phyloP scores from a whole-genome alignment of 768 basidiomycete species.

The Lactarius vividus region DNA sequence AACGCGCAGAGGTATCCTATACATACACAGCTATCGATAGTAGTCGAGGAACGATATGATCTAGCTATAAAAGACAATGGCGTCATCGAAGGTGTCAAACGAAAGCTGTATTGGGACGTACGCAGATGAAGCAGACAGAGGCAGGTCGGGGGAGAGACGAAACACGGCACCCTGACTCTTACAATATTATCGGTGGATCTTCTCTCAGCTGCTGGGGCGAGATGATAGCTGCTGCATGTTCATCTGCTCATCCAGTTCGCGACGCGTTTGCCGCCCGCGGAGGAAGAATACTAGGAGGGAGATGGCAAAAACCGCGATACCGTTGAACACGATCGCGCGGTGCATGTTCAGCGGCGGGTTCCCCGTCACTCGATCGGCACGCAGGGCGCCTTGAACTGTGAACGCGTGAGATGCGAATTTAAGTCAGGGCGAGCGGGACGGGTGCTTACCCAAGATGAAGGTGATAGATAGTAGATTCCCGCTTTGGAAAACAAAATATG shows the following conservation, averaged over 20 bases:
- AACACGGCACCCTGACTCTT: too few species aligned
- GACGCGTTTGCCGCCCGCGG: constrained; percentile 59
- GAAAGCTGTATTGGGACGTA: background rate
- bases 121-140: background rate
- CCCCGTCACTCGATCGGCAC: constrained; percentile 51
- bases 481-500: background rate
- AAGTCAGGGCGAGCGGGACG: constrained; percentile 3
- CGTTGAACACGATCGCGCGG: constrained; percentile 65
- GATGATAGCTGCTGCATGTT: constrained; percentile 12
- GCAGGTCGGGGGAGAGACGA: too few species aligned
- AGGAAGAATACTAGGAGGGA: constrained; percentile 48
- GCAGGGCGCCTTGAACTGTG: constrained; percentile 54
- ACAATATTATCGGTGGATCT: background rate
- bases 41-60: background rate
- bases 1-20: too few species aligned
- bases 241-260: constrained; percentile 60
- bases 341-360: constrained; percentile 75
- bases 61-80: background rate
- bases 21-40: background rate
- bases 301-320: constrained; percentile 43
- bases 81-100: background rate
- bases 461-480: constrained; percentile 11
- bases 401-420: constrained; percentile 5
- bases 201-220: background rate
- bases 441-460: constrained; percentile 5